Evolutionary conservation across 768 basidiomycete genomes (phyloP).

Genomic region (Candolleomyces aberdarensis): DNA sequence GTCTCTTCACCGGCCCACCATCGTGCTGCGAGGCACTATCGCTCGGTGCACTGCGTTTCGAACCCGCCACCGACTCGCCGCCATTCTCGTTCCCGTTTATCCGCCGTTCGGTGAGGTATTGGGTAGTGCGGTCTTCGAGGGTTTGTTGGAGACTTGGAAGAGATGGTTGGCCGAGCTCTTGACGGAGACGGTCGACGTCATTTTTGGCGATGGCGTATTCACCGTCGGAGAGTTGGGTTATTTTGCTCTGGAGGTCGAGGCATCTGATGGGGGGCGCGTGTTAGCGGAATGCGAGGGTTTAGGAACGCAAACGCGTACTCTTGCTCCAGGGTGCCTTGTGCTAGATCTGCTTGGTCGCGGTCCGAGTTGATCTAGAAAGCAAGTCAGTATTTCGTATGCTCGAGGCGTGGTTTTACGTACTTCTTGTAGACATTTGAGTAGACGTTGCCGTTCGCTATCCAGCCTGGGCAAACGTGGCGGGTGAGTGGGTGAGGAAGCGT

Average conservation of each 20-base stretch:
- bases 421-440: slow-evolving; percentile 68
- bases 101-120: slow-evolving; percentile 58
- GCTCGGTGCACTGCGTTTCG: slow-evolving; percentile 26
- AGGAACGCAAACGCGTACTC: slow-evolving; percentile 45
- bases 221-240: slow-evolving; percentile 63
- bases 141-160: slow-evolving; percentile 69
- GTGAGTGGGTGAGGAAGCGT: neutral
- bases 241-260: slow-evolving; percentile 62
- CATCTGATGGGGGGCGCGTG: slow-evolving; percentile 40
- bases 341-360: slow-evolving; percentile 71
- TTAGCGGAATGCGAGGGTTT: neutral
- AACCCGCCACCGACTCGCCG: neutral
- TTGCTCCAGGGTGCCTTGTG: slow-evolving; percentile 61
- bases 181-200: slow-evolving; percentile 73
- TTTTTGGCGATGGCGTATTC: slow-evolving; percentile 72
- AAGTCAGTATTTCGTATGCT: neutral
- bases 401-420: slow-evolving; percentile 31
- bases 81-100: slow-evolving; percentile 42
- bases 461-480: slow-evolving; percentile 40
- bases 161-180: slow-evolving; percentile 73
- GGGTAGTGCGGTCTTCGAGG: slow-evolving; percentile 65
- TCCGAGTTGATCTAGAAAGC: slow-evolving; percentile 69
- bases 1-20: slow-evolving; percentile 39
- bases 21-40: slow-evolving; percentile 19
- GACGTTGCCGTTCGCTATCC: slow-evolving; percentile 69